Conservation (phyloP, 2,329 filamentous ascomycete species). For the Pseudogymnoascus sp. region DNA sequence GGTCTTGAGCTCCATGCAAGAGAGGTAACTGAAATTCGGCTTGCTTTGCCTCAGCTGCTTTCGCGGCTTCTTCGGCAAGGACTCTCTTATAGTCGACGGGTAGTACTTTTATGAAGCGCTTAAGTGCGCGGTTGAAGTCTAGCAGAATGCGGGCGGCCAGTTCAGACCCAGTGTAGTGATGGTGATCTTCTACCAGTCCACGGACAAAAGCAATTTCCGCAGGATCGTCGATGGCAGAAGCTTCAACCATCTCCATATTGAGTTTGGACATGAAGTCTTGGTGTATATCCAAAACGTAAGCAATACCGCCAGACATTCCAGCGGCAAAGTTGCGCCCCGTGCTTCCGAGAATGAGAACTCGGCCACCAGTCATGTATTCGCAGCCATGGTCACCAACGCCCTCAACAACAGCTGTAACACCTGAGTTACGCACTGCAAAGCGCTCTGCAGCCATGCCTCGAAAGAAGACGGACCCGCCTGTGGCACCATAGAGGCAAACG, state of each 20-base stretch:
- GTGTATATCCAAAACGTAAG: conserved; percentile 84
- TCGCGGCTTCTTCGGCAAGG: conserved; percentile 73
- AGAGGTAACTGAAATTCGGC: conserved; percentile 73
- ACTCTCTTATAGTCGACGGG: conserved; percentile 96
- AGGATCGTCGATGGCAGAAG: conserved; percentile 73
- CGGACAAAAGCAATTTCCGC: conserved; percentile 83
- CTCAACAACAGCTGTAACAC: conserved; percentile 91
- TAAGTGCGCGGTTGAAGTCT: conserved; percentile 89
- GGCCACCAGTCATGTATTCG: conserved; percentile 98
- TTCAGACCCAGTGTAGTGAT: conserved; percentile 96
- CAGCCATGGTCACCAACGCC: conserved; percentile 93
- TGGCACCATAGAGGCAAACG: conserved; percentile 90
- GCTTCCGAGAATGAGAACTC: conserved; percentile 74
- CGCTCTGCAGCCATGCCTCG: conserved; percentile 92
- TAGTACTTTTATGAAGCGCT: conserved; percentile 86
- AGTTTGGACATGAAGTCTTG: conserved; percentile 87
- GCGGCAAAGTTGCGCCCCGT: conserved; percentile 96
- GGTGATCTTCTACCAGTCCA: conserved; percentile 88
- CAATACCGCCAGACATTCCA: conserved; percentile 97
- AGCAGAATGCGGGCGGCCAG: conserved; percentile 83
- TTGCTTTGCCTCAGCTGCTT: conserved; percentile 77
- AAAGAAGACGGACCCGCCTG: conserved; percentile 88
- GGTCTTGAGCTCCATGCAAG: conserved; percentile 55
- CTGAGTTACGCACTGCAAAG: conserved; percentile 93
- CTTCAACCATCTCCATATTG: conserved; percentile 96